Conservation (phyloP, 176 grass and related monocot species). For the Musa beccarii region DNA sequence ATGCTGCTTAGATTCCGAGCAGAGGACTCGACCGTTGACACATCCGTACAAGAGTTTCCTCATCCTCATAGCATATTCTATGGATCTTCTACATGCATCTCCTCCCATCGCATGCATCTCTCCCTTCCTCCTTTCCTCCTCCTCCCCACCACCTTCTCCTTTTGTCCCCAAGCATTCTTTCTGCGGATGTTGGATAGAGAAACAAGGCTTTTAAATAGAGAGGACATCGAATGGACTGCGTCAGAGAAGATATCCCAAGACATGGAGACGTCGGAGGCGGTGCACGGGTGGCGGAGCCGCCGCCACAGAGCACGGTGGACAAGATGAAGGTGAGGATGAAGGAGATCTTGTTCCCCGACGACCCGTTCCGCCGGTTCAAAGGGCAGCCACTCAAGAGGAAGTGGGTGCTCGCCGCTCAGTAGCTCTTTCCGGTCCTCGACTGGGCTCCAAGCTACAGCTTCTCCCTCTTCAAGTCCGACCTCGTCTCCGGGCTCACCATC, state of each 20-base stretch:
- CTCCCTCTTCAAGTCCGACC: slow-evolving; percentile 89
- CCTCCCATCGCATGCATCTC: background rate
- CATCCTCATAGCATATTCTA: background rate
- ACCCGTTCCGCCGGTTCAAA: slow-evolving; percentile 77
- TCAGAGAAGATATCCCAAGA: background rate
- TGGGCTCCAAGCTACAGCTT: slow-evolving; percentile 61
- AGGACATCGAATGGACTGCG: no score
- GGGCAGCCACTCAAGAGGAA: slow-evolving; percentile 39
- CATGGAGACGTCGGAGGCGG: slow-evolving; percentile 14
- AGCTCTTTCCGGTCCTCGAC: slow-evolving; percentile 79
- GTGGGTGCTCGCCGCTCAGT: slow-evolving; percentile 50
- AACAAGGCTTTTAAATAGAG: background rate
- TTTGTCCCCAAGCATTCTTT: background rate
- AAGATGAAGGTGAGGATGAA: slow-evolving; percentile 83
- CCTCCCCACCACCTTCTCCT: background rate
- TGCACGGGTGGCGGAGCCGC: slow-evolving; percentile 55
- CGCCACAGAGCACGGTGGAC: slow-evolving; percentile 46
- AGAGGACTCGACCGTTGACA: no score
- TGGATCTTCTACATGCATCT: background rate
- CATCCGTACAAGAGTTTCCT: no score
- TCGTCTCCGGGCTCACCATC: slow-evolving; percentile 87
- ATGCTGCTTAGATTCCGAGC: background rate
- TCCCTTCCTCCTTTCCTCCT: background rate
- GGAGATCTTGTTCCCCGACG: slow-evolving; percentile 97
- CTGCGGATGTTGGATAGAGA: background rate